Evolutionary conservation across 2,329 filamentous ascomycete species (phyloP).

Genomic region (Penicillium sp.): DNA sequence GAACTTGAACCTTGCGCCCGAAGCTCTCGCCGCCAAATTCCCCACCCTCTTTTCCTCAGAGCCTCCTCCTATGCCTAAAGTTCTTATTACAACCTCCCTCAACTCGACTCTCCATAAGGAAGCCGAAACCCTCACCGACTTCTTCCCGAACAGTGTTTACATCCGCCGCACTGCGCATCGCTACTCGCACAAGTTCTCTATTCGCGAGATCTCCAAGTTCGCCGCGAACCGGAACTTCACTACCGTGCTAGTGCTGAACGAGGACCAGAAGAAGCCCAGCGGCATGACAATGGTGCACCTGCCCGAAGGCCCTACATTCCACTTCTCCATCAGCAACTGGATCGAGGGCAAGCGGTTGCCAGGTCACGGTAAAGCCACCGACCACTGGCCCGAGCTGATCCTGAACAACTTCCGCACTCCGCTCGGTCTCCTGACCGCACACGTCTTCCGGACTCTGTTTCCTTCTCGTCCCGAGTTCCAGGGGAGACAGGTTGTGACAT

Average conservation of each 20-base stretch:
- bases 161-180: constrained; percentile 81
- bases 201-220: constrained; percentile 86
- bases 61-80: constrained; percentile 67
- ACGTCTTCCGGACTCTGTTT: constrained; percentile 77
- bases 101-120: constrained; percentile 85
- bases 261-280: constrained; percentile 81
- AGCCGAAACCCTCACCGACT: constrained; percentile 71
- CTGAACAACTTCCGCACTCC: constrained; percentile 95
- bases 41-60: constrained; percentile 56
- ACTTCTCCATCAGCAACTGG: constrained; percentile 90
- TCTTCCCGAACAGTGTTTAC: constrained; percentile 81
- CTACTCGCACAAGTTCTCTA: constrained; percentile 85
- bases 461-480: constrained; percentile 79
- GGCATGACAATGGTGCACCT: constrained; percentile 83
- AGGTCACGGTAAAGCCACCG: constrained; percentile 85
- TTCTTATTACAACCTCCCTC: constrained; percentile 87
- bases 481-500: constrained; percentile 83
- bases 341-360: constrained; percentile 83
- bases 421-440: constrained; percentile 81
- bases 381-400: constrained; percentile 85
- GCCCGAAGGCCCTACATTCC: constrained; percentile 83
- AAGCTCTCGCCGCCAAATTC: constrained; percentile 61
- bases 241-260: constrained; percentile 77
- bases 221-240: constrained; percentile 81
- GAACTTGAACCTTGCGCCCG: constrained; percentile 60